Base-by-base conservation (phyloP, 768 basidiomycete species). In the Lactarius sanguifluus region DNA sequence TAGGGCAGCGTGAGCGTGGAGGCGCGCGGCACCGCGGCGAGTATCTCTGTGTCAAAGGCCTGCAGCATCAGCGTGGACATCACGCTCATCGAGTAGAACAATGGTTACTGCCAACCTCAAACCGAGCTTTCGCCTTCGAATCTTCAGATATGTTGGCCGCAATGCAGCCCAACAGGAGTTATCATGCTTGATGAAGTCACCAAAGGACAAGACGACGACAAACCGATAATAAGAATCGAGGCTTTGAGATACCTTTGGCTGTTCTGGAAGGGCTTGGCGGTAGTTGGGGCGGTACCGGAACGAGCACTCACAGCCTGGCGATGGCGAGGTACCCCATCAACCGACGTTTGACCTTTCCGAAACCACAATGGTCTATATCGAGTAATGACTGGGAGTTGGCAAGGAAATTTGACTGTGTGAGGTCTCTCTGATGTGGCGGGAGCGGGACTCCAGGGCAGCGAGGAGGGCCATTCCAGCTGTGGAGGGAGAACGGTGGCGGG, bases 261-360 rank as follows among this genome's bases (percentile, higher is more conserved):
- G 12, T 38, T 38, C 36, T 13, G 10, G 36, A 38, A 13, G 12
- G 36, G 36, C 36, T 38, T 38, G 3, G 36, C 36, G 12, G 36
- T 36, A 12, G 36, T 12, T 36, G 36, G 36, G 36, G 12, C 36
- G 3, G 36, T 38, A 13, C 36, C 12, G 3, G 36, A 38, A 38
- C 12, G 36, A 12, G 36, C 9, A 12, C 36, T 38, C 34, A 34
- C 34, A 0, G 77, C 66, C 92, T 79, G 40, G 96, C 87, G 13
- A 97, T 90, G 0, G 93, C 94, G 47, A 98, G 84, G 75, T 94
- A 96, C 73, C 96, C 96, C 55, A 96, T 90, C 3, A 97, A 77
- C 12, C 96, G 82, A 69, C 91, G 88, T 82, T 97, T 98, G 75
- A 98, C 89, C 75, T 92, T 92, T 65, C 95, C 92, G 23, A 98